Evolutionary conservation across 2,329 filamentous ascomycete species (phyloP).

Genomic region (Tolypocladium tundrense): DNA sequence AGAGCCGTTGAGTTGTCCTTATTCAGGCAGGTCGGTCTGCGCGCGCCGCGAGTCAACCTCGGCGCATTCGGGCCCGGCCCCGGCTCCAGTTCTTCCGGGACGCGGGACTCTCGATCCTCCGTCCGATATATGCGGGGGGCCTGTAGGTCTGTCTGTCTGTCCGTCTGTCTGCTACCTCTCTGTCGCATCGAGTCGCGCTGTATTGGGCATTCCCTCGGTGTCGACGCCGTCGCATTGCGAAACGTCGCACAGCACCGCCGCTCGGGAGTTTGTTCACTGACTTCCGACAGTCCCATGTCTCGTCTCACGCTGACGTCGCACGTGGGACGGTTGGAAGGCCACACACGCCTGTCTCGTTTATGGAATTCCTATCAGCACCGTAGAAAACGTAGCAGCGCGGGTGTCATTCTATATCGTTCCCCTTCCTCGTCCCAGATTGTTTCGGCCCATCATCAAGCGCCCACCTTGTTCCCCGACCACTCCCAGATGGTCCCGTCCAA

Average conservation of each 20-base stretch:
- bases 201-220: background rate
- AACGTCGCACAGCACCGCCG: background rate
- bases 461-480: conserved; percentile 15
- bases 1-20: background rate
- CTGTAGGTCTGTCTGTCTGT: background rate
- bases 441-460: conserved; percentile 1
- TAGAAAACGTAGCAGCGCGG: background rate
- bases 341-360: background rate
- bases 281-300: background rate
- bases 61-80: background rate
- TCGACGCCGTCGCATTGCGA: background rate
- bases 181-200: background rate
- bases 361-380: background rate
- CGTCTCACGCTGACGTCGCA: background rate
- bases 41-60: background rate
- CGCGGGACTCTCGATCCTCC: background rate
- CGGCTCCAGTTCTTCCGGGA: background rate
- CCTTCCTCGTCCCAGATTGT: background rate
- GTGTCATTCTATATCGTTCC: background rate
- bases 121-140: too few species aligned
- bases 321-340: background rate
- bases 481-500: conserved; percentile 29
- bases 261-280: background rate
- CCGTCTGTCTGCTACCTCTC: background rate
- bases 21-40: background rate